Percentiles rank a stretch among this genome's conserved stretches.
Conservation (phyloP, 192 early-diverging fungal species). For the Gamsiella multidivaricata region DNA sequence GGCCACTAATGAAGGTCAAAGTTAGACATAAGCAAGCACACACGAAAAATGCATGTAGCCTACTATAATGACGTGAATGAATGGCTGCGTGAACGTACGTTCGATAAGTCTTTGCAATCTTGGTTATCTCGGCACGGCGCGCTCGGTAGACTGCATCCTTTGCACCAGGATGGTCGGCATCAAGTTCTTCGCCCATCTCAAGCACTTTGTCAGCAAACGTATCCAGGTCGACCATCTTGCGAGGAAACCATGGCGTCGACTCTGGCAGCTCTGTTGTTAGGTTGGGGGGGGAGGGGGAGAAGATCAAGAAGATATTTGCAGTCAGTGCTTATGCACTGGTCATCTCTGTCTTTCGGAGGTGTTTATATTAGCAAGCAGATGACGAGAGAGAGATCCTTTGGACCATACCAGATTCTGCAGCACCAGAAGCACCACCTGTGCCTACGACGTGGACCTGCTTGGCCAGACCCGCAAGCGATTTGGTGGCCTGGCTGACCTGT, state of each 20-base stretch:
- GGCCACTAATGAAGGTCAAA: conserved; percentile 61
- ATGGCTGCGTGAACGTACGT: too few species aligned
- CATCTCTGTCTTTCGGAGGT: too few species aligned
- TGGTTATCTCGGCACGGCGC: conserved; percentile 86
- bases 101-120: conserved; percentile 78
- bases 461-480: conserved; percentile 70
- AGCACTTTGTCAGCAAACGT: conserved; percentile 91
- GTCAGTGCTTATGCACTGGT: too few species aligned
- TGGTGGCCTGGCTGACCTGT: conserved; percentile 68
- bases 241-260: conserved; percentile 92
- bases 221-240: conserved; percentile 91
- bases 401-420: conserved; percentile 24
- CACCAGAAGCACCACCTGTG: conserved; percentile 55
- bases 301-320: too few species aligned
- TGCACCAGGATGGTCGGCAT: conserved; percentile 94
- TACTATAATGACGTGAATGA: too few species aligned
- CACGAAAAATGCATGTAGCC: neutral
- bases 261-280: conserved; percentile 15
- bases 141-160: conserved; percentile 85
- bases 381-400: neutral
- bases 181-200: conserved; percentile 88
- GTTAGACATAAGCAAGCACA: neutral
- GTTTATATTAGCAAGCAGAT: too few species aligned
- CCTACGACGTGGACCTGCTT: conserved; percentile 76
- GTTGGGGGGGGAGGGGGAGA: too few species aligned